A percentile compares a stretch with the other conserved stretches of the same genome.
Evolutionary conservation across 1,139 yeast species (phyloP).

Genomic region (Magnusiomyces fungicola): DNA sequence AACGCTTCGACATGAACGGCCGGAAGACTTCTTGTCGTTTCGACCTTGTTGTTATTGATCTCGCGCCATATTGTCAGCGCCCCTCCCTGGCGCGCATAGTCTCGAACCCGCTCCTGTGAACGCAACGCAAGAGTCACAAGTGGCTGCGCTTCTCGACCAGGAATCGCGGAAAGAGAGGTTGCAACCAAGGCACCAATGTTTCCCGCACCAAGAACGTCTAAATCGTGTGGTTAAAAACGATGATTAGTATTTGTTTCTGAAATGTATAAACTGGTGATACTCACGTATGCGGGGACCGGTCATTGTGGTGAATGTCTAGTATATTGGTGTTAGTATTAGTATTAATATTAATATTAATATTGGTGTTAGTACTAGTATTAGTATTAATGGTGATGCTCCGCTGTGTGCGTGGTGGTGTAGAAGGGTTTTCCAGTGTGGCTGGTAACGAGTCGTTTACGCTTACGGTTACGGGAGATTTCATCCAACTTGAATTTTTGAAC

Average conservation of each 20-base stretch:
- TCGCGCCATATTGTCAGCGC: constrained; percentile 25
- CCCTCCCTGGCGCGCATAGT: constrained; percentile 38
- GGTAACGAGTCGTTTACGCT: too few relatives aligned
- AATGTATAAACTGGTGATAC: neutral
- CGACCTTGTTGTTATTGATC: constrained; percentile 15
- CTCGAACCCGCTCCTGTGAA: constrained; percentile 35
- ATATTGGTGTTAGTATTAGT: neutral
- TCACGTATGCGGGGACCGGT: neutral
- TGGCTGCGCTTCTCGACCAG: constrained; percentile 26
- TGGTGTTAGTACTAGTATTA: neutral
- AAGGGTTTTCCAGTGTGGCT: too few relatives aligned
- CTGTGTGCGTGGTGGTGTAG: too few relatives aligned
- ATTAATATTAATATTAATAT: neutral
- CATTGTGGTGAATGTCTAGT: neutral
- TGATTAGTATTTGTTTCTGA: neutral
- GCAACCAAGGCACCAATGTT: constrained; percentile 35
- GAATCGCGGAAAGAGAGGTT: constrained; percentile 29
- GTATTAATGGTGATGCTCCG: neutral
- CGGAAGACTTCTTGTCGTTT: constrained; percentile 11
- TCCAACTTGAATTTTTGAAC: too few relatives aligned
- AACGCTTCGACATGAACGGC: constrained; percentile 11
- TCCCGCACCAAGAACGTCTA: constrained; percentile 34
- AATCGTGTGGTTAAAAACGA: neutral
- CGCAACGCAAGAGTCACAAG: constrained; percentile 40
- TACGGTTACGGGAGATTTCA: too few relatives aligned